phyloP scores from a whole-genome alignment of 2,329 filamentous ascomycete genomes.

The Pseudogymnoascus sp. region DNA sequence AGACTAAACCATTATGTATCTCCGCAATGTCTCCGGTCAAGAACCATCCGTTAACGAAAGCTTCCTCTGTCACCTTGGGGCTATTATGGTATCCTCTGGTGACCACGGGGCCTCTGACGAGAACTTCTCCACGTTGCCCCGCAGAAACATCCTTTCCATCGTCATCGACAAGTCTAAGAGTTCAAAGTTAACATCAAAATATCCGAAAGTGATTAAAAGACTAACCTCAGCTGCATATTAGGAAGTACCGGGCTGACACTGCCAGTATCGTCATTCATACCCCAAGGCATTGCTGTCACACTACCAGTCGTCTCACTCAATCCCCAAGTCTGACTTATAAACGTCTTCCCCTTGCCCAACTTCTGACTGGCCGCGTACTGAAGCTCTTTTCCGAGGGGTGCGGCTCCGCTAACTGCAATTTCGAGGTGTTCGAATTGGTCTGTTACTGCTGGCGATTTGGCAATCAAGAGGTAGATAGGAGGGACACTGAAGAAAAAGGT shows the following conservation, averaged over 20 bases:
- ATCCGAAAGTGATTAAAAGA: not conserved
- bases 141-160: conserved; percentile 45
- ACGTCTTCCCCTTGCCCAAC: conserved; percentile 51
- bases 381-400: conserved; percentile 51
- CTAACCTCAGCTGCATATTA: conserved; percentile 42
- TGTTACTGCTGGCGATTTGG: conserved; percentile 60
- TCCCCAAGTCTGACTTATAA: conserved; percentile 50
- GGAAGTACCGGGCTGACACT: conserved; percentile 62
- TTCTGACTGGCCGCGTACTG: conserved; percentile 46
- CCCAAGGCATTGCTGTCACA: conserved; percentile 57
- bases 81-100: conserved; percentile 73
- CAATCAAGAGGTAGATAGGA: conserved; percentile 65
- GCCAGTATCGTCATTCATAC: conserved; percentile 35
- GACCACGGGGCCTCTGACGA: conserved; percentile 63
- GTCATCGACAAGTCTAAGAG: conserved; percentile 53
- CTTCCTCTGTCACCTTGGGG: conserved; percentile 26
- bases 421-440: conserved; percentile 48
- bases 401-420: conserved; percentile 51
- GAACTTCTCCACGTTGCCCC: conserved; percentile 62
- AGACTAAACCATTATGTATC: conserved; percentile 38
- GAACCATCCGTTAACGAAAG: not conserved
- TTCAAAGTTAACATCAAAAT: not conserved
- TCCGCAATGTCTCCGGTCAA: not conserved
- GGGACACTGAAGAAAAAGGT: conserved; percentile 63
- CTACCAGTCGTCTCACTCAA: conserved; percentile 82